Base-by-base conservation (phyloP, 2,329 filamentous ascomycete species). In the Cercospora canescens region DNA sequence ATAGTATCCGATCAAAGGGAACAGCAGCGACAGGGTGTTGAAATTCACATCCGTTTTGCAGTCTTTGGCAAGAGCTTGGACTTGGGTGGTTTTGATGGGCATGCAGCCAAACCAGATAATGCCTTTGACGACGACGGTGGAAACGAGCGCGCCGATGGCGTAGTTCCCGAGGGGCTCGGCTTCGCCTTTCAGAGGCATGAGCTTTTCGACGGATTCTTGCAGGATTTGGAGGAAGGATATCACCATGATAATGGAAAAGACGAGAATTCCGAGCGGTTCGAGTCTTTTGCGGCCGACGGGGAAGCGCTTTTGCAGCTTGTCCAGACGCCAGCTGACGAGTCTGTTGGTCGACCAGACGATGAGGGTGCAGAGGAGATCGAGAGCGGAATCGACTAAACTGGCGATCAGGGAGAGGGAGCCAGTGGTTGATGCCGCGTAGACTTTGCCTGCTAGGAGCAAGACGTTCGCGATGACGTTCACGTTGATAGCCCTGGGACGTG, bases 31-130 rank as follows among this genome's bases (percentile, higher is more conserved):
- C 6, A 88, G 81, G 0, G 86, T 86, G 73, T 89, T 89, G 79
- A 89, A 89, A 69, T 87, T 81, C 18, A 89, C 86, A 67, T 89
- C 87, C 0, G 85, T 87, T 74, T 88, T 87, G 75, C 87, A 88
- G 72, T 89, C 87, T 73, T 88, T 86, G 0, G 84, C 86, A 5
- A 91, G 77, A 0, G 87, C 87, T 69, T 88, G 86, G 0, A 89
- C 87, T 72, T 88, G 87, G 0, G 87, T 88, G 2, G 87, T 89
- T 70, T 88, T 88, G 69, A 89, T 84, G 3, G 81, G 79, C 2
- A 83, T 80, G 71, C 87, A 89, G 50, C 85, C 86, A 16, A 89
- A 76, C 79, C 87, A 86, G 61, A 88, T 88, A 8, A 84, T 81
- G 1, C 86, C 86, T 73, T 89, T 89, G 56, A 89, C 76, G 1